Evolutionary conservation across 2,329 filamentous ascomycete genomes (phyloP).

Genomic region (Fusarium nisikadoi): DNA sequence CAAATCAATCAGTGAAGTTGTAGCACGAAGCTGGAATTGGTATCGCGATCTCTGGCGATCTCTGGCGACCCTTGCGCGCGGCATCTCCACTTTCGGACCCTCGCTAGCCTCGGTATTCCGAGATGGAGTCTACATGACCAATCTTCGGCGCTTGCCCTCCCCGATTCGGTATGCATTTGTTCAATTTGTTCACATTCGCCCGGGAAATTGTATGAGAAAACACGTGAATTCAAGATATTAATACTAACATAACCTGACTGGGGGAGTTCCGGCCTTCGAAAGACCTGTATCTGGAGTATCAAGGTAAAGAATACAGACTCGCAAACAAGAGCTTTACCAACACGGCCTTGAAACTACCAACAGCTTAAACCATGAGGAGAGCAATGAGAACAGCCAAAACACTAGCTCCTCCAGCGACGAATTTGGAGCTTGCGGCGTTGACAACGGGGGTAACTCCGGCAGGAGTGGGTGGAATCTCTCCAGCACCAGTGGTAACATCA

Average conservation of each 20-base stretch:
- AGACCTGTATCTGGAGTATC: not conserved
- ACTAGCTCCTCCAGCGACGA: slow-evolving; percentile 11
- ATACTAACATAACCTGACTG: not conserved
- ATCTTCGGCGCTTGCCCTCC: not conserved
- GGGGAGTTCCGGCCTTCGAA: not conserved
- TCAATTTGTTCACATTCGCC: not conserved
- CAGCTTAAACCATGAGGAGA: slow-evolving; percentile 11
- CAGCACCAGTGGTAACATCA: not conserved
- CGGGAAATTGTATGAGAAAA: too few relatives aligned
- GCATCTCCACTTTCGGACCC: slow-evolving; percentile 17
- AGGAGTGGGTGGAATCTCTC: not conserved
- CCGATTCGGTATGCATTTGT: not conserved
- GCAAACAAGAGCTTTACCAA: not conserved
- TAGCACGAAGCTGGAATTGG: not conserved
- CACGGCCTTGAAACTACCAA: not conserved
- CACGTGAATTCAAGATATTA: not conserved
- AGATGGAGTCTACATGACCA: not conserved
- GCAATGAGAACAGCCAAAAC: slow-evolving; percentile 11
- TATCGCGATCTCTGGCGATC: slow-evolving; percentile 1
- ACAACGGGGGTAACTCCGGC: slow-evolving; percentile 12
- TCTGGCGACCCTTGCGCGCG: not conserved
- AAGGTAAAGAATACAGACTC: not conserved
- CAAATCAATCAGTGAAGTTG: not conserved
- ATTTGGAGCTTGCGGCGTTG: slow-evolving; percentile 22
- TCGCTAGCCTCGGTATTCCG: slow-evolving; percentile 12